A percentile compares a stretch with the other conserved stretches of the same genome.
phyloP scores from a whole-genome alignment of 163 green algal species.

The Coccomyxa subellipsoidea region DNA sequence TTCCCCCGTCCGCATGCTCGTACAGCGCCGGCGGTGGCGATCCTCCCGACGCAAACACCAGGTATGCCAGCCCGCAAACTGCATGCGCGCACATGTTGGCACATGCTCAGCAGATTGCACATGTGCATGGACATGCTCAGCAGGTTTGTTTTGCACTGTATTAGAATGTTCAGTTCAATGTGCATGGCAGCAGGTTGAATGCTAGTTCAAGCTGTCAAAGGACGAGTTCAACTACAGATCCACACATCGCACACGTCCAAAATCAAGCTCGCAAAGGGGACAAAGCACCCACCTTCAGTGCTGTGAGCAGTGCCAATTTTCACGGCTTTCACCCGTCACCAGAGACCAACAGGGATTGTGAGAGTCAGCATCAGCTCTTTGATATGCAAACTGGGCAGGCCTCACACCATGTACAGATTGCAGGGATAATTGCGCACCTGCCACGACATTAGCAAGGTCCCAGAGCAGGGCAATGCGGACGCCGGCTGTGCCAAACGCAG shows the following conservation, averaged over 20 bases:
- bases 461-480: conserved; percentile 46
- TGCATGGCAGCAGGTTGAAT: not conserved
- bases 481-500: conserved; percentile 29
- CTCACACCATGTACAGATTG: not conserved
- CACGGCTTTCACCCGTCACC: no score
- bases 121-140: not conserved
- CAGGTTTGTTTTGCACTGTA: not conserved
- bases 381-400: no score
- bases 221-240: not conserved
- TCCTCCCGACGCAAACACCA: conserved; percentile 54
- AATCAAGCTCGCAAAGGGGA: no score
- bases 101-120: not conserved
- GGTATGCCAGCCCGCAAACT: conserved; percentile 48
- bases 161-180: not conserved
- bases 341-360: no score
- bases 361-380: no score
- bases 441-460: conserved; percentile 47
- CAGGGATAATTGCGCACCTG: conserved; percentile 41
- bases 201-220: not conserved
- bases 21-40: conserved; percentile 68
- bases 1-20: conserved; percentile 70
- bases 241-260: not conserved
- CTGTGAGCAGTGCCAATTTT: no score
- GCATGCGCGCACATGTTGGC: conserved; percentile 15
- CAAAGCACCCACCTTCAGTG: no score